Conservation (phyloP, 139 green algal species). For the Tetraselmis chui region DNA sequence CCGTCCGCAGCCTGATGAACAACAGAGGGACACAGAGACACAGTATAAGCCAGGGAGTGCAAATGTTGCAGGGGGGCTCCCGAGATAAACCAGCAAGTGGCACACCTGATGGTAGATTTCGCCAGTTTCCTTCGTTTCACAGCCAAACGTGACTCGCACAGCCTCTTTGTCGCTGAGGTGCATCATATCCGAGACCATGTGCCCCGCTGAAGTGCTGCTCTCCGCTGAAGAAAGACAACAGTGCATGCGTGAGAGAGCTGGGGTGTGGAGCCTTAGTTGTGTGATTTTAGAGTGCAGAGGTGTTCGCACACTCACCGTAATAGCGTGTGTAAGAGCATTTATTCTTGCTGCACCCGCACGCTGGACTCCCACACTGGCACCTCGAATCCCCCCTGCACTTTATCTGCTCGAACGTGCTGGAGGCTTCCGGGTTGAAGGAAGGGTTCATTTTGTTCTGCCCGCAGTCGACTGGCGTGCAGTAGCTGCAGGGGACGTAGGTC, state of each 20-base stretch:
- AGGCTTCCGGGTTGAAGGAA: slow-evolving; percentile 56
- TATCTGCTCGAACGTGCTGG: slow-evolving; percentile 44
- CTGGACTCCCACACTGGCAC: slow-evolving; percentile 66
- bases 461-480: slow-evolving; percentile 51
- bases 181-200: slow-evolving; percentile 28
- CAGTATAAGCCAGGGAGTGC: no score
- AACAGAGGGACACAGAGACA: no score
- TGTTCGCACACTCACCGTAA: slow-evolving; percentile 55
- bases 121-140: slow-evolving; percentile 79
- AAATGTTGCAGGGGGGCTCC: no score
- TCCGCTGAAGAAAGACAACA: not conserved
- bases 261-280: no score
- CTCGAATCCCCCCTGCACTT: slow-evolving; percentile 35
- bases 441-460: slow-evolving; percentile 55
- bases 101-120: slow-evolving; percentile 82
- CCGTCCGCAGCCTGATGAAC: slow-evolving; percentile 89
- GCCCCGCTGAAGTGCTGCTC: not conserved
- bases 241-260: no score
- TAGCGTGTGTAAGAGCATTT: slow-evolving; percentile 73
- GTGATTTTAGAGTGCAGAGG: not conserved
- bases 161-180: slow-evolving; percentile 1
- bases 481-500: slow-evolving; percentile 85
- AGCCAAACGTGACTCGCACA: slow-evolving; percentile 61
- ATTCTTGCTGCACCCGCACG: slow-evolving; percentile 45
- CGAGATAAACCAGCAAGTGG: no score